These are phyloP conservation scores for Hymenoscyphus infarciens DNA, from an alignment of 2,329 filamentous ascomycete species.

Conservation along the genomic window DNA sequence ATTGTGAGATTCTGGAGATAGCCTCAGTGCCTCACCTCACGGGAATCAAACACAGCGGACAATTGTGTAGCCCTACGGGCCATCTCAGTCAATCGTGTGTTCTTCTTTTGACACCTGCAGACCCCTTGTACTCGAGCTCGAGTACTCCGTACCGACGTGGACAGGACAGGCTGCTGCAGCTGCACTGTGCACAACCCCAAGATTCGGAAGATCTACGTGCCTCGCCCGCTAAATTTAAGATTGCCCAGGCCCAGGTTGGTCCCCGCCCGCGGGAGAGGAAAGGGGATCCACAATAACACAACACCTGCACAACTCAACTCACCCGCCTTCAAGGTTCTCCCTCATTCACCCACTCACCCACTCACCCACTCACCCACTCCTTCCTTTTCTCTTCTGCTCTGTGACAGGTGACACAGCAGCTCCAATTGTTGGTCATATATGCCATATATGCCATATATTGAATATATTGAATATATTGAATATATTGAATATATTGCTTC, in stretches of 20 bases:
- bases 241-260: slow-evolving; percentile 7
- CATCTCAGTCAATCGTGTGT: not conserved
- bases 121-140: too few relatives aligned
- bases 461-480: too few relatives aligned
- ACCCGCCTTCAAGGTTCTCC: not conserved
- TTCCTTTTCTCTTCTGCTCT: not conserved
- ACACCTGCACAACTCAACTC: not conserved
- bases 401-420: not conserved
- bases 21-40: too few relatives aligned
- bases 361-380: not conserved
- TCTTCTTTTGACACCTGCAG: not conserved
- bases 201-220: slow-evolving; percentile 15
- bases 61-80: not conserved
- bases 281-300: not conserved
- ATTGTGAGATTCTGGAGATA: not conserved
- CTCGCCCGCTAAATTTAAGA: slow-evolving; percentile 15
- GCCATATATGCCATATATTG: too few relatives aligned
- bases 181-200: slow-evolving; percentile 15
- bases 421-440: not conserved
- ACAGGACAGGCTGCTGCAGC: too few relatives aligned
- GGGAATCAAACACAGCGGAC: not conserved
- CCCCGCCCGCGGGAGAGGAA: not conserved
- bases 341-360: not conserved
- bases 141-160: too few relatives aligned
- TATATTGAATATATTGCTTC: not conserved